A percentile compares a stretch with the other conserved stretches of the same genome.
These are phyloP conservation scores for Penicillium sp. DNA, from an alignment of 2,329 filamentous ascomycete genomes.

Conservation along the genomic window DNA sequence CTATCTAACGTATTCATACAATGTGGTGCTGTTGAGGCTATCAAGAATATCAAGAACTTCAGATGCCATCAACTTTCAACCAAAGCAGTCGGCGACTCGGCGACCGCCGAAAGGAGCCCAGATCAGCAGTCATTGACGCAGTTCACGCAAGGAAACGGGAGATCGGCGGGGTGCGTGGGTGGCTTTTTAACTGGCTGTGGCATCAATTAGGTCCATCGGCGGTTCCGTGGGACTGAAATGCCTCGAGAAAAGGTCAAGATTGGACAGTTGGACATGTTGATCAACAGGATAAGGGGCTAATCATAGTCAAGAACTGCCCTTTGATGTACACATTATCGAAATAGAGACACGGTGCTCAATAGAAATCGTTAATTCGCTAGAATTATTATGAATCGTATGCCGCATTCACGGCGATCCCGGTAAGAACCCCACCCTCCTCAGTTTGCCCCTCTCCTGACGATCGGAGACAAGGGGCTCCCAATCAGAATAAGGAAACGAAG, in stretches of 20 bases:
- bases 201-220: background rate
- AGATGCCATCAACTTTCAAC: background rate
- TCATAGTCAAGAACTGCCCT: background rate
- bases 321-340: background rate
- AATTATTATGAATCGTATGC: background rate
- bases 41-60: background rate
- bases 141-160: constrained; percentile 25
- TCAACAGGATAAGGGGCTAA: background rate
- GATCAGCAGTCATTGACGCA: constrained; percentile 14
- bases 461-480: background rate
- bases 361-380: background rate
- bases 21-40: too few species aligned
- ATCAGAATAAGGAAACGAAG: background rate
- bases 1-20: too few species aligned
- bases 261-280: background rate
- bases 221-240: constrained; percentile 2
- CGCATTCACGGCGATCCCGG: background rate
- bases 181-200: background rate
- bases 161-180: constrained; percentile 19
- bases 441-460: background rate
- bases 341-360: too few species aligned
- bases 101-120: constrained; percentile 2
- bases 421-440: background rate
- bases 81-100: background rate
- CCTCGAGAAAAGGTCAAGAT: background rate